Evolutionary conservation across 225 moss, liverwort and hornwort species (phyloP).

Genomic region (Marchantia polymorpha): DNA sequence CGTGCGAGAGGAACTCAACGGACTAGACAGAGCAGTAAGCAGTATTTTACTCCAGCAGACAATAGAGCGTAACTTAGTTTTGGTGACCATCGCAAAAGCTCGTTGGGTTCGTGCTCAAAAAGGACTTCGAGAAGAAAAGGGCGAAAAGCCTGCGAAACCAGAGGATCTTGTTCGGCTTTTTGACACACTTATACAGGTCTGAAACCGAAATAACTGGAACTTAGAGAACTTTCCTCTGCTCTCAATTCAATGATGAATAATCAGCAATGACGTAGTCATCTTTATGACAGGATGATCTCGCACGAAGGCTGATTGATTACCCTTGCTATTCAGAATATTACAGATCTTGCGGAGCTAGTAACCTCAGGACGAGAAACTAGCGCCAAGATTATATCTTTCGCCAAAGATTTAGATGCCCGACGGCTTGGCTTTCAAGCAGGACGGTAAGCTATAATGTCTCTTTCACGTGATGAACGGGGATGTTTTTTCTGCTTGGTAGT

Average conservation of each 20-base stretch:
- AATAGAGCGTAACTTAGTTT: constrained; percentile 73
- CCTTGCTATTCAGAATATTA: constrained; percentile 61
- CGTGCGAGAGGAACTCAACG: constrained; percentile 81
- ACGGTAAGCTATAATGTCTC: constrained; percentile 49
- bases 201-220: neutral
- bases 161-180: constrained; percentile 94
- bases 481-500: neutral
- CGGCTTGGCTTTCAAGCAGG: constrained; percentile 66
- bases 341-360: constrained; percentile 79
- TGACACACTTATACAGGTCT: constrained; percentile 87
- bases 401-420: constrained; percentile 62
- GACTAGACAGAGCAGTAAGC: constrained; percentile 81
- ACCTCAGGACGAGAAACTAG: constrained; percentile 76
- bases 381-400: constrained; percentile 58
- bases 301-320: constrained; percentile 13
- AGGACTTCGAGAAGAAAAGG: constrained; percentile 84
- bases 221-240: neutral
- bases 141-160: constrained; percentile 95
- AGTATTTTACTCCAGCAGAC: constrained; percentile 86
- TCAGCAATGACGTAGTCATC: neutral
- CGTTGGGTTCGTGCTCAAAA: constrained; percentile 75
- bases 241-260: neutral
- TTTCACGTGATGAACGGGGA: neutral
- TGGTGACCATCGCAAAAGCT: constrained; percentile 68
- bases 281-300: neutral